Conservation (phyloP, 192 early-diverging fungal genomes). For the Chytriomyces sp. region DNA sequence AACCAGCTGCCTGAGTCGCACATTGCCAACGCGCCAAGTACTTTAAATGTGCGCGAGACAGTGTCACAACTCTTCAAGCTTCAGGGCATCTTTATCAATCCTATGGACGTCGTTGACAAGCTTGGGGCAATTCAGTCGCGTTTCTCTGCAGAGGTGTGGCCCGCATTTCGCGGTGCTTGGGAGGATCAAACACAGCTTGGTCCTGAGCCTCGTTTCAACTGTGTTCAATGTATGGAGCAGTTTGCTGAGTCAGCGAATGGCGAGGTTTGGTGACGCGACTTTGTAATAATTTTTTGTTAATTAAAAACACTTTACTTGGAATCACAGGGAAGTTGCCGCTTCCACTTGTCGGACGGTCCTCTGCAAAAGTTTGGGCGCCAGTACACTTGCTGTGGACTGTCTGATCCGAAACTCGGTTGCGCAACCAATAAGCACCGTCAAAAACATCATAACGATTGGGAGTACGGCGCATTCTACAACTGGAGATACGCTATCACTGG, state of each 20-base stretch:
- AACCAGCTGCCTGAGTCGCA: background rate
- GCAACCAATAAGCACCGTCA: background rate
- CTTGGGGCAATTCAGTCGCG: conserved; percentile 2
- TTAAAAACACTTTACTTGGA: no score
- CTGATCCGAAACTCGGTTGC: conserved; percentile 3
- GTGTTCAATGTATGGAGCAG: conserved; percentile 14
- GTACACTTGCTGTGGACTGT: conserved; percentile 1
- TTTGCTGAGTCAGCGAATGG: conserved; percentile 12
- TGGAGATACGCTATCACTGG: conserved; percentile 8
- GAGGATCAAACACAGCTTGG: background rate
- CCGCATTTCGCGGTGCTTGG: conserved; percentile 6
- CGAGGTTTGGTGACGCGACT: no score
- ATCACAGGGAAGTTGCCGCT: conserved; percentile 20
- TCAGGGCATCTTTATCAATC: conserved; percentile 28
- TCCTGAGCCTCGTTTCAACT: conserved; percentile 10
- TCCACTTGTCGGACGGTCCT: conserved; percentile 14
- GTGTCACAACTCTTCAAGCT: conserved; percentile 12
- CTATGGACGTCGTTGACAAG: conserved; percentile 23
- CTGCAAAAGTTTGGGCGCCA: background rate
- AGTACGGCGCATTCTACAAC: conserved; percentile 4
- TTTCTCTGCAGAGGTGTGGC: conserved; percentile 1
- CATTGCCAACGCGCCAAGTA: background rate
- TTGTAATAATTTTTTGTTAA: no score
- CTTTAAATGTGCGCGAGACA: background rate
- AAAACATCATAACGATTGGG: conserved; percentile 28